phyloP scores from a whole-genome alignment of 495 filamentous ascomycete species.

The Elasticomyces elasticus region DNA sequence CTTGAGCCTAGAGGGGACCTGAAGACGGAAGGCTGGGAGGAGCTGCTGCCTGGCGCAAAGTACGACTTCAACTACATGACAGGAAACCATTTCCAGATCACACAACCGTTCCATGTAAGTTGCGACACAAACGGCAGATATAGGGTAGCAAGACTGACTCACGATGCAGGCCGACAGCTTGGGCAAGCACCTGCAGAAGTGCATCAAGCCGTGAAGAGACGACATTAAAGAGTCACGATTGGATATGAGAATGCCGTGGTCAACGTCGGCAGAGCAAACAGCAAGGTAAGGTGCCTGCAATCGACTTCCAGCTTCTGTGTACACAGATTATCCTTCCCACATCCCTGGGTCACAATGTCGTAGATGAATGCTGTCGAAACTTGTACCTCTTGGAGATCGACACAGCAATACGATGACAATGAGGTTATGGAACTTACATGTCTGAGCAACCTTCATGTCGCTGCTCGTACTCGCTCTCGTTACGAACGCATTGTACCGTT shows the following conservation, averaged over 20 bases:
- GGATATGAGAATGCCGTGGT: neutral
- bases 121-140: neutral
- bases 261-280: too few relatives aligned
- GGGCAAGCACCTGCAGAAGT: constrained; percentile 2
- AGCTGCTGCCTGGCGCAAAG: constrained; percentile 17
- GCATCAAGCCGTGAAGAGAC: neutral
- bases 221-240: neutral
- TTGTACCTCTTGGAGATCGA: neutral
- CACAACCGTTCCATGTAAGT: constrained; percentile 6
- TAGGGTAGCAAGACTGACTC: neutral
- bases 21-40: constrained; percentile 18
- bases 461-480: neutral
- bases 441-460: too few relatives aligned
- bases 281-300: too few relatives aligned
- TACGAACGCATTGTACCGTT: neutral
- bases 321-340: too few relatives aligned
- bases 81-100: constrained; percentile 18
- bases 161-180: neutral
- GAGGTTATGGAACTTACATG: too few relatives aligned
- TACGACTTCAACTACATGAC: constrained; percentile 20
- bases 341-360: too few relatives aligned
- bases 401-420: neutral
- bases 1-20: constrained; percentile 15
- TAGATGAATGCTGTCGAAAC: neutral
- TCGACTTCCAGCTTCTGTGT: too few relatives aligned